Base-by-base conservation (phyloP, 2,329 filamentous ascomycete species). In the Xylariaceae sp. region DNA sequence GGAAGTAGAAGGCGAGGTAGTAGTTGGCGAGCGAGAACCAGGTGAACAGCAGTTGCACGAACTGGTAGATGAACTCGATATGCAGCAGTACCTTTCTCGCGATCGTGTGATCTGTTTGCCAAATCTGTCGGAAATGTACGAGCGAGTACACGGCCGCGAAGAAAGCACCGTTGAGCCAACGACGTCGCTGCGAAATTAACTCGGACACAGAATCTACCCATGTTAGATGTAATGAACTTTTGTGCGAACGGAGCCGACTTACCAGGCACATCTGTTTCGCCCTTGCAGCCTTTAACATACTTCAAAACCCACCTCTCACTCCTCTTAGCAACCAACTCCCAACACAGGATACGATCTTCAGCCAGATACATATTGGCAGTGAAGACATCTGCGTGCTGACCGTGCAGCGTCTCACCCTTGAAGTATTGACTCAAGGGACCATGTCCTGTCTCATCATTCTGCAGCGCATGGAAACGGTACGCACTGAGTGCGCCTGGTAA, bases 281-380 rank as follows among this genome's bases (percentile, higher is more conserved):
- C 94, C 43, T 89, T 96, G 57, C 94, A 96, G 60, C 87, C 88
- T 76, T 96, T 96, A 59, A 99, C 95, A 64, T 97, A 99, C 72
- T 97, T 97, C 73, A 99, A 74, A 58, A 99, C 91, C 94, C 94
- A 99, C 75, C 90, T 83, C 71, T 97, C 94, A 60, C 86, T 90
- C 52, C 91, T 82, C 74, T 99, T 99, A 1, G 94, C 94, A 1
- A 99, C 94, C 60, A 99, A 73, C 77, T 99, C 94, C 89, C 89
- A 95, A 69, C 90, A 95, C 17, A 95, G 75, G 68, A 99, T 99
- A 78, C 94, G 90, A 80, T 99, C 94, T 69, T 99, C 94, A 50
- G 94, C 94, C 53, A 99, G 82, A 68, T 97, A 99, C 94, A 99
- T 99, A 73, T 99, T 99, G 61, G 94, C 93, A 2, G 93, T 96